Conservation (phyloP, 768 basidiomycete genomes). For the Russula abietina region DNA sequence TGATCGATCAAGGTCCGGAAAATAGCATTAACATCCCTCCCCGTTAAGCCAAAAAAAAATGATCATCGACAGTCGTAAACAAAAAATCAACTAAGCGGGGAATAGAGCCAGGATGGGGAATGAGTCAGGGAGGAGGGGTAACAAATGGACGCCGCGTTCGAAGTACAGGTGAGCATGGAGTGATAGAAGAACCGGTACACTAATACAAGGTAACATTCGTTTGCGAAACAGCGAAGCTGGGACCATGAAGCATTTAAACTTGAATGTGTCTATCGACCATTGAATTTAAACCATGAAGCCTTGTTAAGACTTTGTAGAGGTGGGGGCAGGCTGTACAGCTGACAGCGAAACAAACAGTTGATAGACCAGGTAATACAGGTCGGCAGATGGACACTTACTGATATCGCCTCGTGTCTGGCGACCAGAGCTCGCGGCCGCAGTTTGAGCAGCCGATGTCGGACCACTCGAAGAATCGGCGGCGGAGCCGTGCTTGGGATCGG, state of each 20-base stretch:
- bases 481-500: conserved; percentile 24
- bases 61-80: neutral
- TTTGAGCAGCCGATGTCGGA: neutral
- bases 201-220: neutral
- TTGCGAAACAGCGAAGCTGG: too few species aligned
- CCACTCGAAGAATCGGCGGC: neutral
- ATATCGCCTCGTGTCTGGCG: neutral
- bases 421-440: neutral
- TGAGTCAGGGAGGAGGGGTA: neutral
- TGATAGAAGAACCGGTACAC: neutral
- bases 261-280: neutral
- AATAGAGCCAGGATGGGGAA: neutral
- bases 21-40: neutral
- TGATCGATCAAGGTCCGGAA: neutral
- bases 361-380: neutral
- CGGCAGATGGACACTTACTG: neutral
- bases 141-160: neutral
- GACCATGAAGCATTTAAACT: neutral
- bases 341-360: neutral
- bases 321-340: neutral
- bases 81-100: neutral
- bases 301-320: neutral
- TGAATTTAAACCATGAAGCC: neutral
- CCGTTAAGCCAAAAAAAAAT: neutral
- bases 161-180: neutral